A percentile compares a stretch with the other conserved stretches of the same genome.
Conservation (phyloP, 768 basidiomycete genomes). For the Sporobolomyces phaffii region DNA sequence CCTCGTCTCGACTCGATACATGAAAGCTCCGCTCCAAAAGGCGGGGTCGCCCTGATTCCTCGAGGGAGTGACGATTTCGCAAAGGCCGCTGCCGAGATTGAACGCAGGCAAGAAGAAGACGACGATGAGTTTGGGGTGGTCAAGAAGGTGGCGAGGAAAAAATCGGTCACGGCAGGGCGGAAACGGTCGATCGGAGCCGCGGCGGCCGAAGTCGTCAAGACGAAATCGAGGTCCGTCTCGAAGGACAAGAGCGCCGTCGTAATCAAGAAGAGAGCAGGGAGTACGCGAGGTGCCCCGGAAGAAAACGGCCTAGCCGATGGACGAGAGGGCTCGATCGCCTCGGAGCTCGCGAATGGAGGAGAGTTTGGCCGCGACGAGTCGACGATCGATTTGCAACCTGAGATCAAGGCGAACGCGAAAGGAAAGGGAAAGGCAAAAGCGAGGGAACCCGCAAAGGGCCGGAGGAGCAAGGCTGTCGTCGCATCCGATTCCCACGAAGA, state of each 20-base stretch:
- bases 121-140: conserved; percentile 10
- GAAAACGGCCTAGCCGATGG: neutral
- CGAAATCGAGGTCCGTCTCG: neutral
- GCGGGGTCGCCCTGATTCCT: no score
- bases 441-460: neutral
- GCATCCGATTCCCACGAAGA: neutral
- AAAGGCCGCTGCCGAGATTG: no score
- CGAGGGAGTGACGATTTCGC: neutral
- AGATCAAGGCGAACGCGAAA: no score
- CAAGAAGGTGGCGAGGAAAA: no score
- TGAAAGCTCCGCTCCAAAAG: no score
- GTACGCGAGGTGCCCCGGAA: neutral
- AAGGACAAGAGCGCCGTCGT: neutral
- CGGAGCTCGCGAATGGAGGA: no score
- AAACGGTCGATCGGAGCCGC: neutral
- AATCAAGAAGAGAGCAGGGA: neutral
- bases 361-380: no score
- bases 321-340: no score
- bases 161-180: no score
- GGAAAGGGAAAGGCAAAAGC: neutral
- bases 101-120: no score
- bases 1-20: neutral
- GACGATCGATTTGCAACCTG: no score
- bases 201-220: neutral
- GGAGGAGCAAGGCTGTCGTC: neutral